Evolutionary conservation across 2,329 filamentous ascomycete genomes (phyloP).

Genomic region (Penicillium sp.): DNA sequence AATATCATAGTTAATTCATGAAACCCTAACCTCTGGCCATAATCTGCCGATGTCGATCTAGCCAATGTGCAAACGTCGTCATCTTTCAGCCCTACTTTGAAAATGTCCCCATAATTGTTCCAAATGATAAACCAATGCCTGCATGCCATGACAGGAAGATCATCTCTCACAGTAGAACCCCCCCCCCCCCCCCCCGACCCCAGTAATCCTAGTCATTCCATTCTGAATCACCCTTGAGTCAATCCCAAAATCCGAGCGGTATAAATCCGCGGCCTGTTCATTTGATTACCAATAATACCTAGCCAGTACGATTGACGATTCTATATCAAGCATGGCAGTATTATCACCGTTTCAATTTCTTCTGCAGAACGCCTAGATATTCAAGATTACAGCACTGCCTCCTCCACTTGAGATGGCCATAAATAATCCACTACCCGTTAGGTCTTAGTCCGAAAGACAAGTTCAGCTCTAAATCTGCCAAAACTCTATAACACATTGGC

Average conservation of each 20-base stretch:
- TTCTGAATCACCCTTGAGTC: slow-evolving; percentile 16
- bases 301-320: not conserved
- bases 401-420: not conserved
- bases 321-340: slow-evolving; percentile 16
- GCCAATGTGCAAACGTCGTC: not conserved
- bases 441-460: not conserved
- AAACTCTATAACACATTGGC: slow-evolving; percentile 8
- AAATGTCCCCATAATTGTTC: not conserved
- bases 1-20: slow-evolving; percentile 1
- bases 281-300: not conserved
- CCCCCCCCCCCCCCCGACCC: not conserved
- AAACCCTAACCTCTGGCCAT: not conserved
- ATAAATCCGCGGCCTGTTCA: not conserved
- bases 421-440: not conserved
- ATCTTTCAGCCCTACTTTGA: slow-evolving; percentile 8
- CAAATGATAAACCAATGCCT: not conserved
- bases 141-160: slow-evolving; percentile 3
- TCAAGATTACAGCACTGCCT: slow-evolving; percentile 19
- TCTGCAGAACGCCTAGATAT: slow-evolving; percentile 17
- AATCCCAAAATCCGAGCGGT: not conserved
- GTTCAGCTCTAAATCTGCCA: slow-evolving; percentile 3
- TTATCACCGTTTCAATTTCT: slow-evolving; percentile 7
- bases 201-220: not conserved
- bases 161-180: slow-evolving; percentile 6
- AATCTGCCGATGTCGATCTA: not conserved